These are phyloP conservation scores for Hydnum rufescens DNA, from an alignment of 768 basidiomycete species.

Conservation along the genomic window DNA sequence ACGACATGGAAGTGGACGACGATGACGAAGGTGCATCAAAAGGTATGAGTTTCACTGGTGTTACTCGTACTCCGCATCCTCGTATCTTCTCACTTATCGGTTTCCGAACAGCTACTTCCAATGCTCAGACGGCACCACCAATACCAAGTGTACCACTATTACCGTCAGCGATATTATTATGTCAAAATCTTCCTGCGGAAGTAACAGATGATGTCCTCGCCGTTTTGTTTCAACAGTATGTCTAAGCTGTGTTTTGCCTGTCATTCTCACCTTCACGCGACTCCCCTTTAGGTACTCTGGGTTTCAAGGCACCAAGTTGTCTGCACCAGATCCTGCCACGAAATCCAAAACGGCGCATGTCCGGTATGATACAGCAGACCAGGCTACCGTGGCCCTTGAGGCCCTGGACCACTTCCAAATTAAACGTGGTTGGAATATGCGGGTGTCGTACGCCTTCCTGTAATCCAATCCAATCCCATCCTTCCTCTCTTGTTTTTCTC, in stretches of 20 bases:
- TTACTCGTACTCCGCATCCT: not conserved
- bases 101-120: slow-evolving; percentile 5
- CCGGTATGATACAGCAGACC: slow-evolving; percentile 51
- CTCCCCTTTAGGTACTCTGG: slow-evolving; percentile 52
- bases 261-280: slow-evolving; percentile 1
- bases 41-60: slow-evolving; percentile 6
- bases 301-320: slow-evolving; percentile 50
- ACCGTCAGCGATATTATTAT: slow-evolving; percentile 32
- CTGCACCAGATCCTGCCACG: slow-evolving; percentile 21
- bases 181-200: slow-evolving; percentile 78
- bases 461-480: not conserved
- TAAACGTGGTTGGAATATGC: slow-evolving; percentile 74
- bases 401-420: slow-evolving; percentile 71
- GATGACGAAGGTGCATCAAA: slow-evolving; percentile 12
- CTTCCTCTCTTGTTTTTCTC: too few relatives aligned
- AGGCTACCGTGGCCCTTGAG: slow-evolving; percentile 59
- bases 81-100: not conserved
- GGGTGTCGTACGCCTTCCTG: slow-evolving; percentile 37
- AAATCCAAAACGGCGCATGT: slow-evolving; percentile 68
- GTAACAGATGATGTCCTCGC: slow-evolving; percentile 73
- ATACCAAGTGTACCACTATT: too few relatives aligned
- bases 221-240: slow-evolving; percentile 83
- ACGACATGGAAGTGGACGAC: slow-evolving; percentile 91
- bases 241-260: slow-evolving; percentile 12
- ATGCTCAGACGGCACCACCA: not conserved